Percentiles rank a stretch among this genome's conserved stretches.
phyloP scores from a whole-genome alignment of 768 basidiomycete genomes.

The Trichaptum fuscoviolaceum region DNA sequence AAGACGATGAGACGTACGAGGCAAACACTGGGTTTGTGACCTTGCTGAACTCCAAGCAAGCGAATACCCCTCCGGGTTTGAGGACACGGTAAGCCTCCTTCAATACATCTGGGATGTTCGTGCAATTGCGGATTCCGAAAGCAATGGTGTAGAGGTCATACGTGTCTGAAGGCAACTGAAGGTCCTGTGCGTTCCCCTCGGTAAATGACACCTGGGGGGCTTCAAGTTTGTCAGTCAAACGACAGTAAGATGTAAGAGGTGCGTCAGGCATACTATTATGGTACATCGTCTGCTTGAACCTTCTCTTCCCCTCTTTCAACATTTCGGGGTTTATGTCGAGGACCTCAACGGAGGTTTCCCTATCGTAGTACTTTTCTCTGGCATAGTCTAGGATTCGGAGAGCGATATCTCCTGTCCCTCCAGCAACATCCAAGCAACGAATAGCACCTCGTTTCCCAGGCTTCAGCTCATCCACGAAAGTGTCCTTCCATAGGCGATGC shows the following conservation, averaged over 20 bases:
- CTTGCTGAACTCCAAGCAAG: constrained; percentile 93
- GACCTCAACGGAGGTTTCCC: constrained; percentile 84
- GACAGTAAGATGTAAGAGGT: constrained; percentile 2
- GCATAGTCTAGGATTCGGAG: constrained; percentile 89
- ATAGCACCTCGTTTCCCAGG: constrained; percentile 72
- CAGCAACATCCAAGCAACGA: constrained; percentile 92
- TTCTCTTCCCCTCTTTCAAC: constrained; percentile 84
- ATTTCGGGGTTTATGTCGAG: constrained; percentile 95
- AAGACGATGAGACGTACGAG: constrained; percentile 51
- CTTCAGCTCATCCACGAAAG: constrained; percentile 67
- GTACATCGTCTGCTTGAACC: constrained; percentile 98
- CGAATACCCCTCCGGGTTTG: constrained; percentile 93
- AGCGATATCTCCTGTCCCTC: constrained; percentile 97
- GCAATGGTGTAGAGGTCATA: constrained; percentile 98
- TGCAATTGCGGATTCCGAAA: constrained; percentile 97
- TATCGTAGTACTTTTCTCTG: constrained; percentile 80
- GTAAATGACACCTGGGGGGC: constrained; percentile 91
- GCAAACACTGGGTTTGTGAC: constrained; percentile 84
- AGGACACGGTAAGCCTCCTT: constrained; percentile 89
- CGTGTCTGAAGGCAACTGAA: constrained; percentile 75
- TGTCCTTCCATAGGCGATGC: constrained; percentile 96
- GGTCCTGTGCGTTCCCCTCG: constrained; percentile 86
- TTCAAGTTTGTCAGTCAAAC: constrained; percentile 25
- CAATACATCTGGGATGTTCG: constrained; percentile 82
- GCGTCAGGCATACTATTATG: constrained; percentile 70